A percentile compares a stretch with the other conserved stretches of the same genome.
Evolutionary conservation across 257 asterid species (phyloP).

Genomic region (Solanum arcanum): DNA sequence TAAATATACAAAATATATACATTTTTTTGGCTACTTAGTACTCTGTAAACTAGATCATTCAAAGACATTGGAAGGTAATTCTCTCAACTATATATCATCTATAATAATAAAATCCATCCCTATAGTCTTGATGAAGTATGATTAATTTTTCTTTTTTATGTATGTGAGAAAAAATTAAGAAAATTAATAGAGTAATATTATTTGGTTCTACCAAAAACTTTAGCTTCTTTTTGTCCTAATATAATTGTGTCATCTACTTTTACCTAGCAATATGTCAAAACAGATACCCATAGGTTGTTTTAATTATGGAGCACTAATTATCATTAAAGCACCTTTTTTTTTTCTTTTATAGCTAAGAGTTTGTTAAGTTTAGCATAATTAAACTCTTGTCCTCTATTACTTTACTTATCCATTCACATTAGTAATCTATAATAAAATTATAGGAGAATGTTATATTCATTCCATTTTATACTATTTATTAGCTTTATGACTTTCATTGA

Average conservation of each 20-base stretch:
- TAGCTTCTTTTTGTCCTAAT: not conserved
- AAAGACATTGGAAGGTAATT: not conserved
- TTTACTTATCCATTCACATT: not conserved
- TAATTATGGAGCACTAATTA: not conserved
- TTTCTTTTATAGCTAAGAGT: not conserved
- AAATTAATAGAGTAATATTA: not conserved
- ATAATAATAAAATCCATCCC: not conserved
- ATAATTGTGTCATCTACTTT: not conserved
- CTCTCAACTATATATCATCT: not conserved
- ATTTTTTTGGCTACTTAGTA: no score
- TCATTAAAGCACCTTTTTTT: not conserved
- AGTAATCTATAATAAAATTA: not conserved
- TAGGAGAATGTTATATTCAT: not conserved
- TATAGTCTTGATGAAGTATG: not conserved
- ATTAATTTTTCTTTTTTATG: not conserved
- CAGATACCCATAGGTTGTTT: not conserved
- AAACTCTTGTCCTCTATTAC: not conserved
- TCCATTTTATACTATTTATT: not conserved
- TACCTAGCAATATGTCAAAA: not conserved
- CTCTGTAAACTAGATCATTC: not conserved
- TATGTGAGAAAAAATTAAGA: not conserved
- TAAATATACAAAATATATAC: no score
- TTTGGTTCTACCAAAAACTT: not conserved
- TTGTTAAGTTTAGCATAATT: not conserved
- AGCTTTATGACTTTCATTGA: not conserved